phyloP scores from a whole-genome alignment of 495 filamentous ascomycete genomes.

The Haplographium delicatum region DNA sequence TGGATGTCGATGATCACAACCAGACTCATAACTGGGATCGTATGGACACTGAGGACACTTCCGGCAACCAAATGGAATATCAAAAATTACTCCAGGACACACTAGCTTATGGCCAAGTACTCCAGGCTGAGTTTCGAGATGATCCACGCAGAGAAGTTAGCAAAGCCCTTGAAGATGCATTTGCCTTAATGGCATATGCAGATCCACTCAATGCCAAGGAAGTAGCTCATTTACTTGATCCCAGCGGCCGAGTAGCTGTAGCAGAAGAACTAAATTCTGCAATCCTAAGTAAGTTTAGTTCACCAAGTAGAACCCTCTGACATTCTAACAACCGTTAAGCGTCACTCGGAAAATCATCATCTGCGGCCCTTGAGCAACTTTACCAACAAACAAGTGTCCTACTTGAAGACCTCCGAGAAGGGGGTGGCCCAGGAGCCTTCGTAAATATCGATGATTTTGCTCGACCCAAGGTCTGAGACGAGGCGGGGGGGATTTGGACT shows the following conservation, averaged over 20 bases:
- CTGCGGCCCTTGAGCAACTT: conserved; percentile 79
- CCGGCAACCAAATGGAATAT: conserved; percentile 36
- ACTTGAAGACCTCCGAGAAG: conserved; percentile 73
- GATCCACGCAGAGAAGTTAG: conserved; percentile 63
- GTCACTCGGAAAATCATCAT: conserved; percentile 82
- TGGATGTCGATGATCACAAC: conserved; percentile 70
- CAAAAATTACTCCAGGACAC: conserved; percentile 59
- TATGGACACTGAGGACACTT: conserved; percentile 48
- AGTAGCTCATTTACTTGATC: conserved; percentile 74
- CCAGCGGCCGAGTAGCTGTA: conserved; percentile 67
- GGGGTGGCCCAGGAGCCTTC: conserved; percentile 82
- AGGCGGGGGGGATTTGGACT: neutral
- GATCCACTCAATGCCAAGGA: conserved; percentile 72
- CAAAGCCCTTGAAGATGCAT: conserved; percentile 77
- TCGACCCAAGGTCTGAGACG: conserved; percentile 4
- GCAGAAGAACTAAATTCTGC: conserved; percentile 94
- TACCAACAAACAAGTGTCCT: conserved; percentile 84
- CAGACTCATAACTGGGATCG: conserved; percentile 36
- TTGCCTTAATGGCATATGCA: conserved; percentile 80
- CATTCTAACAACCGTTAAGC: conserved; percentile 45
- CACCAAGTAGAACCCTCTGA: neutral
- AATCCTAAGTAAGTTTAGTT: conserved; percentile 76
- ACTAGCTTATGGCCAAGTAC: conserved; percentile 72
- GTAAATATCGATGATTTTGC: conserved; percentile 66
- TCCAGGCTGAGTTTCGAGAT: conserved; percentile 68